phyloP scores from a whole-genome alignment of 768 basidiomycete species.

The Leccinum uliginosum region DNA sequence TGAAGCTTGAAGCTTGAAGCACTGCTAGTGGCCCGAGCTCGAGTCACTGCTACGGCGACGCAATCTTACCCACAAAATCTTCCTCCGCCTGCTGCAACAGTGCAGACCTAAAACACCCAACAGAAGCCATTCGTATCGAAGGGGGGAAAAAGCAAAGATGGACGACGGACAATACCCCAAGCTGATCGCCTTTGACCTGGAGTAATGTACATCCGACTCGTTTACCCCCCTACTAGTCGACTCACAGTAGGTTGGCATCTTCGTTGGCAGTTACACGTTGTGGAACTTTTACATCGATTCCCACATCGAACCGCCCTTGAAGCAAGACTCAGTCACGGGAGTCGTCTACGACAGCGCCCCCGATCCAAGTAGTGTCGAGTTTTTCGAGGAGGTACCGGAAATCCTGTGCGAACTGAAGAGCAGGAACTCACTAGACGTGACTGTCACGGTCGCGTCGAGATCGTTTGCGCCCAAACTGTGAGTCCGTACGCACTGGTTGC shows the following conservation, averaged over 20 bases:
- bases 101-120: neutral
- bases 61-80: neutral
- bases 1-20: no score
- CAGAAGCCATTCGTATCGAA: neutral
- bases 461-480: slow-evolving; percentile 68
- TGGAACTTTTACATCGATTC: slow-evolving; percentile 89
- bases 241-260: neutral
- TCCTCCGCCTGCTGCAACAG: neutral
- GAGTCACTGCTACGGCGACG: no score
- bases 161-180: slow-evolving; percentile 42
- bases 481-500: slow-evolving; percentile 18
- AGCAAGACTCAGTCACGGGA: slow-evolving; percentile 33
- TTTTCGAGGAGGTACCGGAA: slow-evolving; percentile 73
- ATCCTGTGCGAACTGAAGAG: slow-evolving; percentile 59
- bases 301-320: slow-evolving; percentile 60
- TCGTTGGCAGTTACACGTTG: slow-evolving; percentile 63
- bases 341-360: slow-evolving; percentile 22
- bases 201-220: slow-evolving; percentile 44
- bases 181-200: slow-evolving; percentile 77
- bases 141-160: slow-evolving; percentile 6
- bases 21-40: no score
- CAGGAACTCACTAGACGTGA: slow-evolving; percentile 39
- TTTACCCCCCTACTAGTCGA: neutral
- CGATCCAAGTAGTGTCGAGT: slow-evolving; percentile 41
- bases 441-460: slow-evolving; percentile 71